Base-by-base conservation (phyloP, 1,284 basidiomycete species). In the Moesziomyces antarcticus region DNA sequence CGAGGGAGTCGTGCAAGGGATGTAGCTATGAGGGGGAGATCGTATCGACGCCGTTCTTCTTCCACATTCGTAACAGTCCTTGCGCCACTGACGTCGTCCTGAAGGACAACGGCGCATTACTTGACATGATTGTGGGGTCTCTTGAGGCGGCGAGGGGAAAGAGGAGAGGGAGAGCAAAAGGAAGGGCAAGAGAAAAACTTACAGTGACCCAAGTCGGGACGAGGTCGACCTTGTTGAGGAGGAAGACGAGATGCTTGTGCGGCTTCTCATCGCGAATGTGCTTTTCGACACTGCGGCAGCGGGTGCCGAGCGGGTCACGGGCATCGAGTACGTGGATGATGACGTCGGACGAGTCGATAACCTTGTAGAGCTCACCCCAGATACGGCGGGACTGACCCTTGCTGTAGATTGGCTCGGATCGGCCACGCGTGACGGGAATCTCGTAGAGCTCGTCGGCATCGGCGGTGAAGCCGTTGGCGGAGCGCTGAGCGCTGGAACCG, bases 171-270 rank as follows among this genome's bases (percentile, higher is more conserved):
- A 58, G 52, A 41, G 40, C 30, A 56, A 35, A 20, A 1, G 42
- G 48, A 44, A 47, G 21, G 44, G 47, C 54, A 42, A 43, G 25
- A 35, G 18, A 41, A 49, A 47, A 42, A 89, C 93, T 87, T 86
- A 97, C 95, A 30, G 96, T 97, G 46, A 97, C 96, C 97, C 97
- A 99, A 76, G 93, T 97, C 6, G 96, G 97, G 10, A 99, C 95
- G 51, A 99, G 87, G 85, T 98, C 96, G 83, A 97, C 97, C 87
- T 99, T 99, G 88, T 99, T 99, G 78, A 99, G 90, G 50, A 99
- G 89, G 68, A 97, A 91, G 18, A 99, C 93, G 64, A 99, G 90
- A 84, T 98, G 95, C 86, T 99, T 99, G 86, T 97, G 94, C 20
- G 93, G 89, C 86, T 97, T 98, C 85, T 99, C 96, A 85, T 97